Base-by-base conservation (phyloP, 2,329 filamentous ascomycete genomes). In the Sclerotiophoma versabilis region DNA sequence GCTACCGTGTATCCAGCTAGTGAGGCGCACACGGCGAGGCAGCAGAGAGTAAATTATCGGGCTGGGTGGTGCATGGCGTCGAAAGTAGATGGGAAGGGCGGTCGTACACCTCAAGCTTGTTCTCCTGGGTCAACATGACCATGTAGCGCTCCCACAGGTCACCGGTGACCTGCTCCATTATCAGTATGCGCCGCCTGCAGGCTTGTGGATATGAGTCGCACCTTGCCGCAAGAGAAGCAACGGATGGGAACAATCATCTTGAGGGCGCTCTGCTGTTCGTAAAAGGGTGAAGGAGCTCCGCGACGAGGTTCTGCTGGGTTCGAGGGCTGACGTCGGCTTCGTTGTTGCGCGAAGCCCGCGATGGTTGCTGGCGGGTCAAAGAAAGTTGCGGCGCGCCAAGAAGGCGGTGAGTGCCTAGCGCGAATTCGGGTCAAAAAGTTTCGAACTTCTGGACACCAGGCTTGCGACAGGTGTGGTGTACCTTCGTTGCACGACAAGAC, bases 221-320 rank as follows among this genome's bases (percentile, higher is more conserved):
- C 95, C 91, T 99, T 99, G 77, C 95, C 95, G 78, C 95, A 99
- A 54, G 95, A 98, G 80, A 99, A 99, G 81, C 95, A 99, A 66
- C 95, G 92, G 64, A 99, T 91, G 2, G 95, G 95, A 66, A 99
- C 98, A 79, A 99, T 99, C 95, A 99, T 99, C 52, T 79, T 89
- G 80, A 64, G 42, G 56, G 23, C 37, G 5, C 9, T 12, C 5
- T 45, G n/a, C 20, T 11, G 23, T 26, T 14, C 25, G 33, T 19
- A 2, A 6, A n/a, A 8, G 17, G 15, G 25, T 32, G 1, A 14
- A 11, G 10, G n/a, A 42, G 26, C 12, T 38, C 39, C 22, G 60
- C 58, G 65, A 64, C 46, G 22, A 44, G 33, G 20, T 39, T 50
- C 45, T 19, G n/a, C 32, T 39, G 22, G 30, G 15, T 38, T 29